phyloP scores from a whole-genome alignment of 129 eudicot genomes.

The Flaveria bidentis region DNA sequence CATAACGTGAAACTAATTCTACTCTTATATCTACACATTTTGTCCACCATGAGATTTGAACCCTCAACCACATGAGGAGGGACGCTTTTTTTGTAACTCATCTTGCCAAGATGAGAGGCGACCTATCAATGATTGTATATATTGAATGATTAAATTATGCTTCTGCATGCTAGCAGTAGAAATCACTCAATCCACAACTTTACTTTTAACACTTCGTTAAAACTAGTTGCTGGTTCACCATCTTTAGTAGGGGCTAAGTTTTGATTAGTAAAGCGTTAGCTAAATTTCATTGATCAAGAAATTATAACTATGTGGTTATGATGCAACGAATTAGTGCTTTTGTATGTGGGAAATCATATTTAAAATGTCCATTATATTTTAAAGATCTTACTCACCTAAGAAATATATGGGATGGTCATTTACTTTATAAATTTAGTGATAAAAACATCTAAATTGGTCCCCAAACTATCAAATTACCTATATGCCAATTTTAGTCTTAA shows the following conservation, averaged over 20 bases:
- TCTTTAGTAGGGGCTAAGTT: not conserved
- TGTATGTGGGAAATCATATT: not conserved
- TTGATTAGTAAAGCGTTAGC: not conserved
- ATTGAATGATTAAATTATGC: not conserved
- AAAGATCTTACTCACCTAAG: not conserved
- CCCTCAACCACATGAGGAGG: too few species aligned
- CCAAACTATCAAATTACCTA: too few species aligned
- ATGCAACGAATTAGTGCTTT: not conserved
- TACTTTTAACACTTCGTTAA: not conserved
- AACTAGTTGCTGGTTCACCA: not conserved
- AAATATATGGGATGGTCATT: not conserved
- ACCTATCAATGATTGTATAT: too few species aligned
- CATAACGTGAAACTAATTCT: too few species aligned
- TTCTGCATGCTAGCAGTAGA: not conserved
- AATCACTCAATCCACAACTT: not conserved
- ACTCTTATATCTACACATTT: too few species aligned
- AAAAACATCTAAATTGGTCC: too few species aligned
- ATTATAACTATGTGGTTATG: not conserved
- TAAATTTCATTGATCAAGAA: not conserved
- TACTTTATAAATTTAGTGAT: not conserved
- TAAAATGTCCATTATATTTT: not conserved
- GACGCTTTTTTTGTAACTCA: too few species aligned
- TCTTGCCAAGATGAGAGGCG: too few species aligned
- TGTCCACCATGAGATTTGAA: too few species aligned
- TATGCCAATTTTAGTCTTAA: too few species aligned